phyloP scores from a whole-genome alignment of 1,284 basidiomycete species.

The Heterobasidion occidentale region DNA sequence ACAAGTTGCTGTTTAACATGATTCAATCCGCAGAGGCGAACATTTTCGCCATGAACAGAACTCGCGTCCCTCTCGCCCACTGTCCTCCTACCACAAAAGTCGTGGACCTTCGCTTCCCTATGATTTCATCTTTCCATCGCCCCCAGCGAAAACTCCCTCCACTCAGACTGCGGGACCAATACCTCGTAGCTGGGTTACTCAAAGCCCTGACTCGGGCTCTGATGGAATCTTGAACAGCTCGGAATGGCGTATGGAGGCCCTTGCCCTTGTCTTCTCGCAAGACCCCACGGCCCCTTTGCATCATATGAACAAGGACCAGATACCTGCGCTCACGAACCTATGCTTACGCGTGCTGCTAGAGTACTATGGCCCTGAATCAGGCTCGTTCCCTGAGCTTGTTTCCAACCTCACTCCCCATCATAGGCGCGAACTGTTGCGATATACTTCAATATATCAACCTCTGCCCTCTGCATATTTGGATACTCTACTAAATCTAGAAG shows the following conservation, averaged over 20 bases:
- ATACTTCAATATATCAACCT: conserved; percentile 47
- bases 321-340: conserved; percentile 39
- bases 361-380: conserved; percentile 14
- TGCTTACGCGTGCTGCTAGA: conserved; percentile 30
- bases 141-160: conserved; percentile 15
- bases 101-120: neutral
- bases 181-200: conserved; percentile 17
- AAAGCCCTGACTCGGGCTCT: neutral
- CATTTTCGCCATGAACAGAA: conserved; percentile 60
- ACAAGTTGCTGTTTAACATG: neutral
- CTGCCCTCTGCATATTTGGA: conserved; percentile 39
- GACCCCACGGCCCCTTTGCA: conserved; percentile 12
- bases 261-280: conserved; percentile 40
- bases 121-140: neutral
- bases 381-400: conserved; percentile 23
- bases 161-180: conserved; percentile 17
- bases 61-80: conserved; percentile 30
- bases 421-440: conserved; percentile 44
- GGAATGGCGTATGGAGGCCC: conserved; percentile 41
- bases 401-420: conserved; percentile 49
- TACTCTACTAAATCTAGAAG: conserved; percentile 36
- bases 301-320: neutral
- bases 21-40: conserved; percentile 35
- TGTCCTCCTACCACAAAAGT: neutral
- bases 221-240: neutral